Evolutionary conservation across 1,284 basidiomycete species (phyloP).

Genomic region (Heterobasidion irregulare): DNA sequence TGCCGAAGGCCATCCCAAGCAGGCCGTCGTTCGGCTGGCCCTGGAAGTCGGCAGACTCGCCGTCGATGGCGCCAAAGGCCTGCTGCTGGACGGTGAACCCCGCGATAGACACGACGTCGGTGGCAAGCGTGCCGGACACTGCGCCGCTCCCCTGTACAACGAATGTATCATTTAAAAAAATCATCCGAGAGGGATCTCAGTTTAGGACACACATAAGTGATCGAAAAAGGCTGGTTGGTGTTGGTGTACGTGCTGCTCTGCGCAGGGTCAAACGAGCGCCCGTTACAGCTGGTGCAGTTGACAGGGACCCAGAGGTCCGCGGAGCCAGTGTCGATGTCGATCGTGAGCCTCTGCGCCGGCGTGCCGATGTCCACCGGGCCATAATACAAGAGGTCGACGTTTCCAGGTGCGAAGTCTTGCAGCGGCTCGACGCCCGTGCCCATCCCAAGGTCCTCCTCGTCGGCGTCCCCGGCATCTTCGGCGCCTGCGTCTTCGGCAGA

Average conservation of each 20-base stretch:
- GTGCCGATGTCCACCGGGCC: constrained; percentile 40
- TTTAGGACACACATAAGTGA: constrained; percentile 43
- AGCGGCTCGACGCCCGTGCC: constrained; percentile 22
- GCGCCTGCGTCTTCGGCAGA: not conserved
- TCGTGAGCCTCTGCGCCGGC: constrained; percentile 31
- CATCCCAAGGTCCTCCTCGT: not conserved
- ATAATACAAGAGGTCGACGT: constrained; percentile 43
- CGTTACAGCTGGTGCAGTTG: constrained; percentile 29
- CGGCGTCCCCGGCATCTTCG: not conserved
- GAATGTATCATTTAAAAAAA: constrained; percentile 5
- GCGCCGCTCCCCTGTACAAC: constrained; percentile 36
- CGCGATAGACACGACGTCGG: constrained; percentile 40
- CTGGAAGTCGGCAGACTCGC: constrained; percentile 34
- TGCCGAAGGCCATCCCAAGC: constrained; percentile 49
- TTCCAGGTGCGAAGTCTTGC: constrained; percentile 27
- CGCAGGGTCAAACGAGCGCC: constrained; percentile 26
- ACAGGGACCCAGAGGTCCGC: constrained; percentile 48
- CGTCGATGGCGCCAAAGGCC: constrained; percentile 37
- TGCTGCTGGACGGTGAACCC: constrained; percentile 35
- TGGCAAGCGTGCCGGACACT: constrained; percentile 35
- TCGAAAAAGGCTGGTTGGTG: constrained; percentile 28
- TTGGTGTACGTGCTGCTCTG: constrained; percentile 33
- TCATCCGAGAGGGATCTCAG: constrained; percentile 1
- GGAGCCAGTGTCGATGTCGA: constrained; percentile 55
- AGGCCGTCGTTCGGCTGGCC: constrained; percentile 42